These are phyloP conservation scores for Neurospora sp. DNA, from an alignment of 495 filamentous ascomycete species.

Conservation along the genomic window DNA sequence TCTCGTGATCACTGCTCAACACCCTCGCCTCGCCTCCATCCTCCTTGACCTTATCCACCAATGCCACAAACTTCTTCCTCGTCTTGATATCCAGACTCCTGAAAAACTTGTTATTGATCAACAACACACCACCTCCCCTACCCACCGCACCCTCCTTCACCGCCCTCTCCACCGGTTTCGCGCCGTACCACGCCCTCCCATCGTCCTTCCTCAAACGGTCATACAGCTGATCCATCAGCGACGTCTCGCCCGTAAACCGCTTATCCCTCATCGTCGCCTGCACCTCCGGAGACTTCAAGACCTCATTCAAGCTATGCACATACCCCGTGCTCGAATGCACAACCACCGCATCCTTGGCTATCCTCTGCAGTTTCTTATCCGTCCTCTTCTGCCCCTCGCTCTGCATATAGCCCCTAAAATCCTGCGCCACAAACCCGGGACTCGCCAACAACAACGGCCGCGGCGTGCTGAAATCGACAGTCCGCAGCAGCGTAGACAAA, in stretches of 20 bases:
- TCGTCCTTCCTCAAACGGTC: conserved; percentile 75
- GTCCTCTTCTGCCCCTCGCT: conserved; percentile 55
- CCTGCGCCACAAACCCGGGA: conserved; percentile 75
- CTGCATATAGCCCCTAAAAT: conserved; percentile 74
- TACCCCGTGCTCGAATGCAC: conserved; percentile 81
- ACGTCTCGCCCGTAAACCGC: conserved; percentile 76
- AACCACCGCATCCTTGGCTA: conserved; percentile 57
- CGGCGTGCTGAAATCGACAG: conserved; percentile 61
- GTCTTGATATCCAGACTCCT: conserved; percentile 70
- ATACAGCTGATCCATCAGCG: conserved; percentile 78
- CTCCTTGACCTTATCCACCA: conserved; percentile 87
- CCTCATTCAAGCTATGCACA: conserved; percentile 74
- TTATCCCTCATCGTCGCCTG: conserved; percentile 67
- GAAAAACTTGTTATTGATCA: conserved; percentile 81
- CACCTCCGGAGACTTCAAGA: conserved; percentile 70
- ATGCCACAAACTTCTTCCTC: conserved; percentile 68
- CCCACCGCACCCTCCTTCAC: conserved; percentile 85
- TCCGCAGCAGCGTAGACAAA: conserved; percentile 62
- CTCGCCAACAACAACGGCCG: conserved; percentile 78
- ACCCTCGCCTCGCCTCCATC: conserved; percentile 82
- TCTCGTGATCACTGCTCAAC: conserved; percentile 88
- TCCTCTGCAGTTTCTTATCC: conserved; percentile 48
- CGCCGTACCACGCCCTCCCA: conserved; percentile 85
- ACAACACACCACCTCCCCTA: conserved; percentile 67
- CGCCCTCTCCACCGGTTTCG: conserved; percentile 72